These are phyloP conservation scores for Mallotus nudiflorus DNA, from an alignment of 345 rosid genomes.

Conservation along the genomic window DNA sequence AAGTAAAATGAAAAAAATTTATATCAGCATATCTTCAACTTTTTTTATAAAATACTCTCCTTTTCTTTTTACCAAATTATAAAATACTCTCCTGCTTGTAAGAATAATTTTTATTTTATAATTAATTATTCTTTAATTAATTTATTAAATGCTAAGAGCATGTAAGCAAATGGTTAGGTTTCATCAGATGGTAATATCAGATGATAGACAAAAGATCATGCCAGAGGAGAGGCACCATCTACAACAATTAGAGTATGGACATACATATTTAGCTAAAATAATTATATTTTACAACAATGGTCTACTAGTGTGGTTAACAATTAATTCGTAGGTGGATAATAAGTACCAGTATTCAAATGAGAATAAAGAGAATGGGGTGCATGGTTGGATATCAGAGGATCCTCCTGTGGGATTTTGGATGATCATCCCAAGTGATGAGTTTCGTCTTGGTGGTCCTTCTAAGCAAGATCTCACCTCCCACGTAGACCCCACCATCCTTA, in stretches of 20 bases:
- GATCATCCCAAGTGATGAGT: constrained; percentile 80
- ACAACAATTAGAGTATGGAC: no score
- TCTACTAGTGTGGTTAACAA: no score
- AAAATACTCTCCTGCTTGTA: no score
- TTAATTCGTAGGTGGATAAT: constrained; percentile 68
- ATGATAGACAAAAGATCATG: constrained; percentile 70
- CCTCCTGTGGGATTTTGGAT: constrained; percentile 78
- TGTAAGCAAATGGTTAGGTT: constrained; percentile 47
- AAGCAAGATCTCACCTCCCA: constrained; percentile 92
- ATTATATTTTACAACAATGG: no score
- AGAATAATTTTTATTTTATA: no score
- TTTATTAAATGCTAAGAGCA: background rate
- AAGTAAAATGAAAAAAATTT: no score
- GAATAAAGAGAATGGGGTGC: constrained; percentile 54
- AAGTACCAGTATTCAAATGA: constrained; percentile 76
- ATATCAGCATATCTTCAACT: no score
- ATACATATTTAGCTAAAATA: no score
- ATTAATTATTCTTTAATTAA: no score
- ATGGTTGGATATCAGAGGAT: constrained; percentile 71
- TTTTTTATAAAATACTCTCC: no score
- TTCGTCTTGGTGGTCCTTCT: constrained; percentile 60
- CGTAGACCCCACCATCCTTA: constrained; percentile 64
- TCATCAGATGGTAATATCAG: constrained; percentile 55
- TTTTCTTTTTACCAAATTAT: no score
- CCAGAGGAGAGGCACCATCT: constrained; percentile 73